phyloP scores from a whole-genome alignment of 2,329 filamentous ascomycete genomes.

The Parastagonospora avenae region DNA sequence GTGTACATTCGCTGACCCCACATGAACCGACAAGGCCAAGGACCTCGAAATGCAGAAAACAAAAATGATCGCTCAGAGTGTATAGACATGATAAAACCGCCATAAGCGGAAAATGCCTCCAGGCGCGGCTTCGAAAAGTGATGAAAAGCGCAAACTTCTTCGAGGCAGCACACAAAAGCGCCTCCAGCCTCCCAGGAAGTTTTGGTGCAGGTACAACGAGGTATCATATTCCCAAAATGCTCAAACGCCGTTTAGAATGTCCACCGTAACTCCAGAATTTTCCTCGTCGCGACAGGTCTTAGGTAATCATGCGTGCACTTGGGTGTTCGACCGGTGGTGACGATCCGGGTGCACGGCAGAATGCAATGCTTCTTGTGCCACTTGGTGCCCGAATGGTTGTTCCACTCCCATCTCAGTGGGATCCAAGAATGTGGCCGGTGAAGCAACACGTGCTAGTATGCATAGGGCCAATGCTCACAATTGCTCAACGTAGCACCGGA shows the following conservation, averaged over 20 bases:
- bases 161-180: background rate
- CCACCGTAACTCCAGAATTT: slow-evolving; percentile 34
- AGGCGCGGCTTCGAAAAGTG: background rate
- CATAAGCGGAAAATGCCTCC: background rate
- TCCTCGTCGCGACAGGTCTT: slow-evolving; percentile 9
- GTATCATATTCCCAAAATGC: slow-evolving; percentile 37
- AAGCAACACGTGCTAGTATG: slow-evolving; percentile 4
- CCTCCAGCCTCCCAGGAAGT: background rate
- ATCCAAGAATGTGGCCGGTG: slow-evolving; percentile 11
- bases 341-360: background rate
- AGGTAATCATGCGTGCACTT: background rate
- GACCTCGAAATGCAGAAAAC: no score
- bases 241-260: slow-evolving; percentile 35
- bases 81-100: no score
- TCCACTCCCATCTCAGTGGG: slow-evolving; percentile 6
- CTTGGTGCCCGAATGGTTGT: slow-evolving; percentile 1
- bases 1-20: slow-evolving; percentile 5
- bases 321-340: background rate
- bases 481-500: slow-evolving; percentile 6
- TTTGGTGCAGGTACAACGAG: slow-evolving; percentile 22
- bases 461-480: background rate
- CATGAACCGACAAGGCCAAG: background rate
- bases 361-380: slow-evolving; percentile 5
- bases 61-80: no score
- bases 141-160: background rate